Conservation (phyloP, 2,329 filamentous ascomycete genomes). For the Alternaria atra region DNA sequence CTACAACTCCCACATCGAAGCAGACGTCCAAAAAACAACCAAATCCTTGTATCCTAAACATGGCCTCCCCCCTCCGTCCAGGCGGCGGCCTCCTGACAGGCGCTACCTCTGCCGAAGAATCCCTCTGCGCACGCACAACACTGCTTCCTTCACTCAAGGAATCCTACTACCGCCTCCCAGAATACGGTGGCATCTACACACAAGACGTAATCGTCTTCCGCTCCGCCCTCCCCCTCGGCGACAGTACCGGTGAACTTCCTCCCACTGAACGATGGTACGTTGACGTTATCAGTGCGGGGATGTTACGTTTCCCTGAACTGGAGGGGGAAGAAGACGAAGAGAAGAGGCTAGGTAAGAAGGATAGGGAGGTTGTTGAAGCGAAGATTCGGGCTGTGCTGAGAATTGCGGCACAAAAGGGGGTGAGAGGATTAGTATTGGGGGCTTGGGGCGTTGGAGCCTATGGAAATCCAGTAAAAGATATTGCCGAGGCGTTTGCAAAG, state of each 20-base stretch:
- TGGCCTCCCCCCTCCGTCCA: slow-evolving; percentile 69
- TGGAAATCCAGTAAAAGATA: slow-evolving; percentile 67
- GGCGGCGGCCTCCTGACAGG: slow-evolving; percentile 70
- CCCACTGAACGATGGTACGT: slow-evolving; percentile 66
- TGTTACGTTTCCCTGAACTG: slow-evolving; percentile 66
- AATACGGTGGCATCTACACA: slow-evolving; percentile 65
- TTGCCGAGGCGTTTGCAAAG: slow-evolving; percentile 65
- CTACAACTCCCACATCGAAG: neutral
- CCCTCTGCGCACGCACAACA: slow-evolving; percentile 68
- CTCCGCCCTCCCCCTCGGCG: slow-evolving; percentile 35
- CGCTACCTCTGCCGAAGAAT: slow-evolving; percentile 69
- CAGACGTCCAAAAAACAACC: slow-evolving; percentile 28
- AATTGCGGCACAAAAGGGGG: slow-evolving; percentile 56
- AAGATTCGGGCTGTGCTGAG: slow-evolving; percentile 69
- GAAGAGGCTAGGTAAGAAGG: slow-evolving; percentile 49
- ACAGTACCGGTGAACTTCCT: slow-evolving; percentile 50
- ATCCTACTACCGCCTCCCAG: slow-evolving; percentile 67
- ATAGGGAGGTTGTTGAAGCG: slow-evolving; percentile 60
- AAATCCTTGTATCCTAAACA: slow-evolving; percentile 67
- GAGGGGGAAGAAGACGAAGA: slow-evolving; percentile 53
- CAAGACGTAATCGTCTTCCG: slow-evolving; percentile 69
- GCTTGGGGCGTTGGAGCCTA: slow-evolving; percentile 73
- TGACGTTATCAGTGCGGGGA: slow-evolving; percentile 66
- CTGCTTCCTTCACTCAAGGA: slow-evolving; percentile 67
- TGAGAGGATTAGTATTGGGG: slow-evolving; percentile 64